phyloP scores from a whole-genome alignment of 2,329 filamentous ascomycete genomes.

The Ophiostoma sp. region DNA sequence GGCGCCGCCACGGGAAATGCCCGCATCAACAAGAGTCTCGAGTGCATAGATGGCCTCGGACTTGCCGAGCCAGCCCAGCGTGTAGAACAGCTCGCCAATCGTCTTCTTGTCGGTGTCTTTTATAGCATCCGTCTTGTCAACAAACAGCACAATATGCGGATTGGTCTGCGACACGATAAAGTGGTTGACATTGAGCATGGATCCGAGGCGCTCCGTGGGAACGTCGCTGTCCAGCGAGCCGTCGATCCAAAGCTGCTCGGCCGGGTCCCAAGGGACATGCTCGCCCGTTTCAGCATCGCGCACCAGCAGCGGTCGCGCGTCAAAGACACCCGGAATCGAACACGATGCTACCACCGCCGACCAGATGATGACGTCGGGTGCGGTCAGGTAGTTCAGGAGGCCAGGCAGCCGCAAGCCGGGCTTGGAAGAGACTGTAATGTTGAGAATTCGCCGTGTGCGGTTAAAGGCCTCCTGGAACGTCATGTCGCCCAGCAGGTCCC shows the following conservation, averaged over 20 bases:
- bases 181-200: constrained; percentile 98
- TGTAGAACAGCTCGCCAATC: constrained; percentile 52
- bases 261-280: constrained; percentile 77
- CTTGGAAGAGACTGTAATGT: constrained; percentile 87
- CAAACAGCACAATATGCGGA: constrained; percentile 83
- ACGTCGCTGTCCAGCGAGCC: constrained; percentile 93
- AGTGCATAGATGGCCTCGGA: constrained; percentile 76
- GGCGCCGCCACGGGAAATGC: constrained; percentile 70
- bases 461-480: constrained; percentile 97
- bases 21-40: constrained; percentile 73
- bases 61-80: constrained; percentile 66
- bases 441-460: constrained; percentile 83
- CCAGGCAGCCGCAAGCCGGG: constrained; percentile 82
- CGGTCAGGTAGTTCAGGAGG: constrained; percentile 86
- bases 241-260: constrained; percentile 83
- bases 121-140: constrained; percentile 61
- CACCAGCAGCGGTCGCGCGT: constrained; percentile 69
- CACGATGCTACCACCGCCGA: constrained; percentile 95
- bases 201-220: constrained; percentile 80
- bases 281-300: constrained; percentile 79
- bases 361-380: constrained; percentile 93
- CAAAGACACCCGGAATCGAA: constrained; percentile 83
- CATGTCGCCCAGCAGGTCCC: constrained; percentile 72
- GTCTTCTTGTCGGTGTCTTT: constrained; percentile 9
- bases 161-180: constrained; percentile 98